Base-by-base conservation (phyloP, 805 yeast genomes). In the Kockiozyma suomiensis region DNA sequence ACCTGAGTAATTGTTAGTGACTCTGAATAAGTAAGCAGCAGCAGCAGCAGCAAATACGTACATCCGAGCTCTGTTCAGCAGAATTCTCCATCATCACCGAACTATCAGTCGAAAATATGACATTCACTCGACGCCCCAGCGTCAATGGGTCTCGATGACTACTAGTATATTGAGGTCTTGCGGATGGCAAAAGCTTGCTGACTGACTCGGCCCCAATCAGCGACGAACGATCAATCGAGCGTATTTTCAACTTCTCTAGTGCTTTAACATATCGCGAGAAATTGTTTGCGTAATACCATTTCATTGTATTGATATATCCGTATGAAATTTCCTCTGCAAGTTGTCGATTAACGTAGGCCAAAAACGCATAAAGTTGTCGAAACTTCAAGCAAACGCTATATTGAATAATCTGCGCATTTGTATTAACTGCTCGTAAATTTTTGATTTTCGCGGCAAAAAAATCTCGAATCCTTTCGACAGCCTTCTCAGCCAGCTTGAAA, bases 271-370 rank as follows among this genome's bases (percentile, higher is more conserved):
- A 92, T 64, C 91, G 83, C 17, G 86, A 84, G 70, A 92, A 93
- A 66, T 88, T 82, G 58, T 87, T 81, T 59, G 81, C 79, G 72
- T 94, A 94, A 75, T 93, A 94, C 99, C 99, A 94, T 68, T 82
- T 79, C 89, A 94, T 92, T 1, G 98, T 93, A 69, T 85, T 85
- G 19, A 85, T 76, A 72, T 94, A 94, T 0, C 97, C 98, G 68
- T 82, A 81, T 56, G 85, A 80, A 41, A 94, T 78, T 69, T 90
- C 94, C 15, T 76, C 71, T 0, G 96, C 93, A 56, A 94, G 74
- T 5, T 83, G 79, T 7, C 81, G 78, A 58, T 87, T 82, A 51
- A 83, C 81, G 3, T 74, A 68, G 3, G 76, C 72, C 40, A 93
- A 71, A 61, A 88, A 90, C 2, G 75, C 74, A 66, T 75, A 88